A percentile compares a stretch with the other conserved stretches of the same genome.
These are phyloP conservation scores for Penicillium fuscoglaucum DNA, from an alignment of 2,329 filamentous ascomycete genomes.

Conservation along the genomic window DNA sequence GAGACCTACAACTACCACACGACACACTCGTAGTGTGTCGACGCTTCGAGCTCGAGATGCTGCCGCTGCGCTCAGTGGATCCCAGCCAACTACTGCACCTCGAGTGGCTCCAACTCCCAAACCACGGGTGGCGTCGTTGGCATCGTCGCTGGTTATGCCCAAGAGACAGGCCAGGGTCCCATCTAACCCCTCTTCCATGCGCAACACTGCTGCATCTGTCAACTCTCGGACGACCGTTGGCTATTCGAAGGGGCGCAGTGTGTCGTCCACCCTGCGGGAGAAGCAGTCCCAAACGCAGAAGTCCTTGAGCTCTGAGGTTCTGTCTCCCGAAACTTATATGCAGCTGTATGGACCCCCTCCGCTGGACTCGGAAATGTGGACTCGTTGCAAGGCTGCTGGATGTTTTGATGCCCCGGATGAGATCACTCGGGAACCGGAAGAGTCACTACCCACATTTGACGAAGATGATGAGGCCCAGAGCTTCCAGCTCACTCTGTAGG, in stretches of 20 bases:
- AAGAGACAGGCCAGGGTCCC: constrained; percentile 49
- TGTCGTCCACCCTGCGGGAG: constrained; percentile 34
- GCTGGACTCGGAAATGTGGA: constrained; percentile 47
- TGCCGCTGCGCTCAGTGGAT: constrained; percentile 39
- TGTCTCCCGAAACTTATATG: constrained; percentile 47
- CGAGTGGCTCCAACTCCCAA: constrained; percentile 33
- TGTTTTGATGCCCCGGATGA: constrained; percentile 35
- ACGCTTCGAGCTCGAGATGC: constrained; percentile 45
- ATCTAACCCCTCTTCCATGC: constrained; percentile 54
- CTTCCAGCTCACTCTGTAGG: constrained; percentile 44
- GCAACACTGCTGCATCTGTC: constrained; percentile 62
- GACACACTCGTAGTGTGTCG: constrained; percentile 34
- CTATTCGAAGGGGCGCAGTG: constrained; percentile 71
- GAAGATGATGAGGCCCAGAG: constrained; percentile 43
- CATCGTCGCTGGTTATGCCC: constrained; percentile 34
- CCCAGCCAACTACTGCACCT: constrained; percentile 36
- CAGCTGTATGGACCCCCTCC: constrained; percentile 45
- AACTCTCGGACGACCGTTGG: constrained; percentile 80
- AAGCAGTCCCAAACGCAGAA: constrained; percentile 25
- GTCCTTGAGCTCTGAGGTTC: constrained; percentile 24
- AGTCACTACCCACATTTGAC: constrained; percentile 33
- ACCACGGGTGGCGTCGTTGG: constrained; percentile 38
- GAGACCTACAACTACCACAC: constrained; percentile 24
- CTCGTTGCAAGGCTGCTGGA: constrained; percentile 41
- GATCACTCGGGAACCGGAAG: constrained; percentile 27